phyloP scores from a whole-genome alignment of 768 basidiomycete genomes.

The Cystobasidiopsis lactophilus region DNA sequence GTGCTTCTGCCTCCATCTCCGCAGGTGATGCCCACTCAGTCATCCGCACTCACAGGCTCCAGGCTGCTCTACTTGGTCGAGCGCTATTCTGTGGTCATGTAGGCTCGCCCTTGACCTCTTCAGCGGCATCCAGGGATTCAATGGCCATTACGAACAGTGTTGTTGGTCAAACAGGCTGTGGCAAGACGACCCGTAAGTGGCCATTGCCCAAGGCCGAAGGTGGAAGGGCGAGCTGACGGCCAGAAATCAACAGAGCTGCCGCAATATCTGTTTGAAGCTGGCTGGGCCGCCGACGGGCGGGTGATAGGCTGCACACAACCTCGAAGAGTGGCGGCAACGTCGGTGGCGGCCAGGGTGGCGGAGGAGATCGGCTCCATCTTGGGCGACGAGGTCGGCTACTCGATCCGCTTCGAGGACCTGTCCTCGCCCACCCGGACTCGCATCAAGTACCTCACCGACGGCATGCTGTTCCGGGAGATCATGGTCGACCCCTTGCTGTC shows the following conservation, averaged over 20 bases:
- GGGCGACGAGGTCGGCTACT: slow-evolving; percentile 92
- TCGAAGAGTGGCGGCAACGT: slow-evolving; percentile 79
- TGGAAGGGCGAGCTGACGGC: too few species aligned
- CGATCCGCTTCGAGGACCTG: slow-evolving; percentile 88
- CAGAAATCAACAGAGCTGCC: slow-evolving; percentile 66
- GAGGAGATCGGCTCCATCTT: slow-evolving; percentile 70
- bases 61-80: slow-evolving; percentile 67
- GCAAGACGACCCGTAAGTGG: slow-evolving; percentile 64
- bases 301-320: slow-evolving; percentile 86
- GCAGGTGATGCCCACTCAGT: background rate
- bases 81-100: slow-evolving; percentile 47
- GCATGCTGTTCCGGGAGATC: slow-evolving; percentile 62
- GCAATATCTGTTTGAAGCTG: slow-evolving; percentile 77
- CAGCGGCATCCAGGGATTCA: background rate
- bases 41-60: slow-evolving; percentile 36
- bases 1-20: slow-evolving; percentile 17
- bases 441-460: slow-evolving; percentile 92
- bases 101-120: background rate
- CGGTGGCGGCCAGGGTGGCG: slow-evolving; percentile 74
- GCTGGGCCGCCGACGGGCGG: slow-evolving; percentile 66
- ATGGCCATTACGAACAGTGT: slow-evolving; percentile 31
- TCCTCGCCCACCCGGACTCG: slow-evolving; percentile 62
- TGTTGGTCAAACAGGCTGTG: slow-evolving; percentile 86
- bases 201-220: slow-evolving; percentile 27
- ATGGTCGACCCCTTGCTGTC: slow-evolving; percentile 66